These are phyloP conservation scores for Ustilago nuda DNA, from an alignment of 1,284 basidiomycete species.

Conservation along the genomic window DNA sequence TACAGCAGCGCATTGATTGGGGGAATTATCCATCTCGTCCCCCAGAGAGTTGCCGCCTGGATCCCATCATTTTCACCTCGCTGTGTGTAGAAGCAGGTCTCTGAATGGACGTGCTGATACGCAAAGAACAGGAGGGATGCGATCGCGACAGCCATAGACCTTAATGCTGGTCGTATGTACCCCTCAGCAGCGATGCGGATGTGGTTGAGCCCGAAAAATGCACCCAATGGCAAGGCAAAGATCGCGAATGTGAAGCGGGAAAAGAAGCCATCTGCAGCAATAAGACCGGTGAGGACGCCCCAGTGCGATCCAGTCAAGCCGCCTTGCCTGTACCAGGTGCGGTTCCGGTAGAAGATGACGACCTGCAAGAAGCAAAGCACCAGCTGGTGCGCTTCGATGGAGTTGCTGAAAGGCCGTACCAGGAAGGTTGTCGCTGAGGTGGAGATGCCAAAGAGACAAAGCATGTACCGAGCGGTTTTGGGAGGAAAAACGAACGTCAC, in stretches of 20 bases:
- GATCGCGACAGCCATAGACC: conserved; percentile 8
- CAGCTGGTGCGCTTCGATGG: conserved; percentile 60
- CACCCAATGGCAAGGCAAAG: conserved; percentile 53
- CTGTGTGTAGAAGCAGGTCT: conserved; percentile 19
- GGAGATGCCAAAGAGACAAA: conserved; percentile 54
- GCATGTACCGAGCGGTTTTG: conserved; percentile 14
- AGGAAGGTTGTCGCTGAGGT: conserved; percentile 63
- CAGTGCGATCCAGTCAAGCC: conserved; percentile 1
- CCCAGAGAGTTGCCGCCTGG: conserved; percentile 4
- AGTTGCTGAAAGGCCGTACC: conserved; percentile 68
- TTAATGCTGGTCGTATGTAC: not conserved
- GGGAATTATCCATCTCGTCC: conserved; percentile 35
- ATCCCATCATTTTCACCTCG: not conserved
- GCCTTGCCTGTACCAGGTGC: conserved; percentile 15
- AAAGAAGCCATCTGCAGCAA: conserved; percentile 57
- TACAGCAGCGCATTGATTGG: conserved; percentile 68
- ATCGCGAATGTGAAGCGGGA: conserved; percentile 65
- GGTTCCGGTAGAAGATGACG: not conserved
- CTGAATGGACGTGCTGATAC: conserved; percentile 1
- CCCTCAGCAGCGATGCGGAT: conserved; percentile 5
- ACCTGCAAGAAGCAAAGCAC: conserved; percentile 28
- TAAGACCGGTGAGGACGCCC: conserved; percentile 12
- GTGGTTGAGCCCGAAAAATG: conserved; percentile 2
- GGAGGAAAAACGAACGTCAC: conserved; percentile 12
- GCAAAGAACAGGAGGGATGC: not conserved